A percentile compares a stretch with the other conserved stretches of the same genome.
Conservation (phyloP, 2,329 filamentous ascomycete species). For the Akanthomyces lecanii region DNA sequence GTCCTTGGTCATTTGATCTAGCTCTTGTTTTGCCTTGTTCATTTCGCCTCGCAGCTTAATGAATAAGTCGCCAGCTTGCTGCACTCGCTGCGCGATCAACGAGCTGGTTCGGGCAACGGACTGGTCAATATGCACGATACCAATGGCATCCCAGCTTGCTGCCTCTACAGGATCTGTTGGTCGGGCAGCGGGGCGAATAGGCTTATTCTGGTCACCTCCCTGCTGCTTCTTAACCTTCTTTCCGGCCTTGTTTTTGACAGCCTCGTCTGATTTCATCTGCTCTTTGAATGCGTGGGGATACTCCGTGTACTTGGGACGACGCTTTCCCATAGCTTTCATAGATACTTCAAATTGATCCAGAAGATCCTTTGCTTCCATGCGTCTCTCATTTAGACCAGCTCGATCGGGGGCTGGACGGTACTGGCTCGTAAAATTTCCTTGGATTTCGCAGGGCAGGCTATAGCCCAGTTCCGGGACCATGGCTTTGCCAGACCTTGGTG, state of each 20-base stretch:
- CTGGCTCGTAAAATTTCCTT: constrained; percentile 38
- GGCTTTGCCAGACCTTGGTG: constrained; percentile 35
- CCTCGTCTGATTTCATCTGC: constrained; percentile 43
- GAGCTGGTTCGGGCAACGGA: constrained; percentile 34
- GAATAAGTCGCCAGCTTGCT: constrained; percentile 47
- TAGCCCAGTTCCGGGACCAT: constrained; percentile 38
- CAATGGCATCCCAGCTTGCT: constrained; percentile 50
- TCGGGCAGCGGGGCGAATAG: constrained; percentile 39
- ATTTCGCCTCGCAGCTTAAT: constrained; percentile 45
- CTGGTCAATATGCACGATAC: constrained; percentile 45
- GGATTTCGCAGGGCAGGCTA: constrained; percentile 40
- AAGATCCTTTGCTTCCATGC: constrained; percentile 35
- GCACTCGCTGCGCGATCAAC: constrained; percentile 44
- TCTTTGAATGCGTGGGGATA: constrained; percentile 45
- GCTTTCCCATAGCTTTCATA: constrained; percentile 39
- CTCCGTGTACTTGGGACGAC: constrained; percentile 44
- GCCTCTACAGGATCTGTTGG: constrained; percentile 44
- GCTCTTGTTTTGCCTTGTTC: constrained; percentile 43
- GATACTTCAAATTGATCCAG: constrained; percentile 39
- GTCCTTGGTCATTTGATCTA: constrained; percentile 42
- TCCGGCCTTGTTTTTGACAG: constrained; percentile 42
- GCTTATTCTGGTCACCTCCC: constrained; percentile 38
- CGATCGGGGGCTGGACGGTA: constrained; percentile 39
- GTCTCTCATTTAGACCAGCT: constrained; percentile 38
- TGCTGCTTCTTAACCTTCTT: constrained; percentile 43